These are phyloP conservation scores for Phialemonium atrogriseum DNA, from an alignment of 2,329 filamentous ascomycete genomes.

Conservation along the genomic window DNA sequence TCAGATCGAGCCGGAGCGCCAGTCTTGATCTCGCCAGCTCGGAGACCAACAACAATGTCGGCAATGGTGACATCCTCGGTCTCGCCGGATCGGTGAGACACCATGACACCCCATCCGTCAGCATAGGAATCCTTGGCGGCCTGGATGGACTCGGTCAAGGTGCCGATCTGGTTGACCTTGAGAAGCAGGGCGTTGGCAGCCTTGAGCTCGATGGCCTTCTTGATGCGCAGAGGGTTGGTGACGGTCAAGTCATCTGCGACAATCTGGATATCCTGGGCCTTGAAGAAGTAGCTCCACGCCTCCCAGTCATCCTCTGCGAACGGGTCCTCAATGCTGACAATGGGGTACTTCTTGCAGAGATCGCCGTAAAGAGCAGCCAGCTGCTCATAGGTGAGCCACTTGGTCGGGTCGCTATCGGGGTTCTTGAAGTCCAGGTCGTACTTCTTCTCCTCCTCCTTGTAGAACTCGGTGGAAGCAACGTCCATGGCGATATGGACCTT, in stretches of 20 bases:
- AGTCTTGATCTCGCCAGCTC: slow-evolving; percentile 97
- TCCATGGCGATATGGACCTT: slow-evolving; percentile 99
- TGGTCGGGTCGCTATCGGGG: slow-evolving; percentile 87
- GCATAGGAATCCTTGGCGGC: slow-evolving; percentile 97
- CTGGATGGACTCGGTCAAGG: slow-evolving; percentile 97
- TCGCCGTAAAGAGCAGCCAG: slow-evolving; percentile 86
- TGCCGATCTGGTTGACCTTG: slow-evolving; percentile 99
- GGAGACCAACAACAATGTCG: slow-evolving; percentile 94
- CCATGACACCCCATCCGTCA: slow-evolving; percentile 97
- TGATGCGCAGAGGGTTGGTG: slow-evolving; percentile 98
- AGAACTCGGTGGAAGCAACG: slow-evolving; percentile 98
- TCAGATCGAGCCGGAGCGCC: slow-evolving; percentile 94
- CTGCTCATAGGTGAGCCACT: slow-evolving; percentile 99
- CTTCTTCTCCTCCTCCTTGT: slow-evolving; percentile 96
- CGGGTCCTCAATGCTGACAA: slow-evolving; percentile 97
- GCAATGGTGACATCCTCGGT: slow-evolving; percentile 99
- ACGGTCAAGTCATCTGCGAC: slow-evolving; percentile 98
- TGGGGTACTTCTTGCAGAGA: slow-evolving; percentile 91
- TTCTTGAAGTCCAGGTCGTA: slow-evolving; percentile 99
- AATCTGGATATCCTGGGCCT: slow-evolving; percentile 97
- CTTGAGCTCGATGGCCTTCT: slow-evolving; percentile 99
- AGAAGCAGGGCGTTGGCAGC: slow-evolving; percentile 95
- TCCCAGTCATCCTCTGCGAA: slow-evolving; percentile 99
- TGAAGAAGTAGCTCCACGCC: slow-evolving; percentile 99
- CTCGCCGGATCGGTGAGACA: slow-evolving; percentile 98